Evolutionary conservation across 768 basidiomycete genomes (phyloP).

Genomic region (Paxillus rubicundulus): DNA sequence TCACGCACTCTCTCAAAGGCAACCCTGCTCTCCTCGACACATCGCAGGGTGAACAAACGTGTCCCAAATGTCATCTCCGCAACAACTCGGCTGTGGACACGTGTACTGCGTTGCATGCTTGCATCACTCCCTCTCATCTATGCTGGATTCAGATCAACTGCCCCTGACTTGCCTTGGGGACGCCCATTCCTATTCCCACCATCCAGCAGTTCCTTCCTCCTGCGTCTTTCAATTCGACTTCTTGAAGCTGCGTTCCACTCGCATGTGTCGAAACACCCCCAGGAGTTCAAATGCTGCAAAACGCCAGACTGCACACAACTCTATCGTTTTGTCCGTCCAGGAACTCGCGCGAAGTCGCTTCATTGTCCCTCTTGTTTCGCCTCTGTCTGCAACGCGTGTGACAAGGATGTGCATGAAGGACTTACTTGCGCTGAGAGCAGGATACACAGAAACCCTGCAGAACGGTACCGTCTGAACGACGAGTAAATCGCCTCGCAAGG

Average conservation of each 20-base stretch:
- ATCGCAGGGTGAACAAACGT: slow-evolving; percentile 24
- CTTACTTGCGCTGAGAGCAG: slow-evolving; percentile 50
- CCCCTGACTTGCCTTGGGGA: slow-evolving; percentile 69
- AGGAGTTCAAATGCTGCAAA: slow-evolving; percentile 70
- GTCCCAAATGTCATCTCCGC: slow-evolving; percentile 47
- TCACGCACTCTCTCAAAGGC: slow-evolving; percentile 39
- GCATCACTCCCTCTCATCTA: slow-evolving; percentile 51
- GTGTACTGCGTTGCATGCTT: slow-evolving; percentile 64
- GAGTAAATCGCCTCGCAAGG: slow-evolving; percentile 56
- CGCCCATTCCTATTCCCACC: slow-evolving; percentile 49
- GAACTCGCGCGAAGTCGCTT: slow-evolving; percentile 35
- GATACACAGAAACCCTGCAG: slow-evolving; percentile 36
- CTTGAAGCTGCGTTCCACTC: slow-evolving; percentile 54
- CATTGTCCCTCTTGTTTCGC: slow-evolving; percentile 70
- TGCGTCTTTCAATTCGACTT: slow-evolving; percentile 51
- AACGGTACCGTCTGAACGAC: slow-evolving; percentile 52
- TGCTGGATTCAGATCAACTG: slow-evolving; percentile 54
- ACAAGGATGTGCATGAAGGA: slow-evolving; percentile 60
- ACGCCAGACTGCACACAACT: slow-evolving; percentile 75
- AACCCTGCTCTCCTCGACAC: background rate
- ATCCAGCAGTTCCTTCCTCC: slow-evolving; percentile 51
- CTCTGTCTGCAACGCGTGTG: slow-evolving; percentile 63
- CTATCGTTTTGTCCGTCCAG: slow-evolving; percentile 51
- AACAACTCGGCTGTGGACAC: slow-evolving; percentile 60
- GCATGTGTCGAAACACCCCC: slow-evolving; percentile 54